phyloP scores from a whole-genome alignment of 1,284 basidiomycete species.

The Marasmius tenuissimus region DNA sequence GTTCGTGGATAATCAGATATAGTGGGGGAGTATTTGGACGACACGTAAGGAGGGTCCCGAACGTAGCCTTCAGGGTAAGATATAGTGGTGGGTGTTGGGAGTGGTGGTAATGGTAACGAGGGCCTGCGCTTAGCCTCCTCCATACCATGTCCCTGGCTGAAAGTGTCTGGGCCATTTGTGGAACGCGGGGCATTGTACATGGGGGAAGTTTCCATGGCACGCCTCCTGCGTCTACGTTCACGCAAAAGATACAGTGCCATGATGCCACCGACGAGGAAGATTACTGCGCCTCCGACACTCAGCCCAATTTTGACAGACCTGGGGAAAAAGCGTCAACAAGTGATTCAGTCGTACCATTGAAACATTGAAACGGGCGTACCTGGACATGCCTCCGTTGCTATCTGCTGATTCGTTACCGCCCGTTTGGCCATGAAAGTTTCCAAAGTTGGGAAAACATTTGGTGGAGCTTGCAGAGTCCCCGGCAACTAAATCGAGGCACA shows the following conservation, averaged over 20 bases:
- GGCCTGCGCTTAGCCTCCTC: not conserved
- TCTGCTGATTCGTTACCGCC: not conserved
- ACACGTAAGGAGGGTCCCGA: constrained; percentile 33
- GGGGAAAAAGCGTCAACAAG: constrained; percentile 6
- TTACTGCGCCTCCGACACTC: constrained; percentile 37
- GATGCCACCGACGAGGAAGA: constrained; percentile 38
- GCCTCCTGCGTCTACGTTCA: constrained; percentile 35
- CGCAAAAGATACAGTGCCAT: constrained; percentile 44
- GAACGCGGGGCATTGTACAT: not conserved
- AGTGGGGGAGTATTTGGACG: constrained; percentile 28
- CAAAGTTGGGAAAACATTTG: constrained; percentile 18
- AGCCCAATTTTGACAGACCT: constrained; percentile 45
- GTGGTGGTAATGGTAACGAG: constrained; percentile 7
- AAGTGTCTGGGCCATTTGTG: not conserved
- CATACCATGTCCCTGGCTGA: constrained; percentile 9
- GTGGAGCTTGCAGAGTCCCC: constrained; percentile 26
- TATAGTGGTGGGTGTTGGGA: constrained; percentile 2
- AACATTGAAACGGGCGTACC: no score
- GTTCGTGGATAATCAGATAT: constrained; percentile 20
- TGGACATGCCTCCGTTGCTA: no score
- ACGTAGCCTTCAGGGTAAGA: constrained; percentile 20
- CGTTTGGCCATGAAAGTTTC: not conserved
- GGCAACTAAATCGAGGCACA: constrained; percentile 20
- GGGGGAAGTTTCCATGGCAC: not conserved
- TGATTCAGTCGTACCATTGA: not conserved